Percentiles rank a stretch among this genome's conserved stretches.
phyloP scores from a whole-genome alignment of 768 basidiomycete species.

The Flagelloscypha sp. region DNA sequence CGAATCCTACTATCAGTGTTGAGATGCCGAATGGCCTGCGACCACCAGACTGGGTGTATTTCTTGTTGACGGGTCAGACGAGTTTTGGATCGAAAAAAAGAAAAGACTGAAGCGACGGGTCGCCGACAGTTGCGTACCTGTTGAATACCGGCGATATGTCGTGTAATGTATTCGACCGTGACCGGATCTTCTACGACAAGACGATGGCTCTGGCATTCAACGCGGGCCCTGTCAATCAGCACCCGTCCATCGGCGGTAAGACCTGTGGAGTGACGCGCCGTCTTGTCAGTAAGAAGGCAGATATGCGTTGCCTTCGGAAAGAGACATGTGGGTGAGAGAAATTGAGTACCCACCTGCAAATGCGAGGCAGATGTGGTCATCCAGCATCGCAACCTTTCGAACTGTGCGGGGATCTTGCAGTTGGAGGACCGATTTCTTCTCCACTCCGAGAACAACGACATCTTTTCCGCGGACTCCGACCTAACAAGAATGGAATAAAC shows the following conservation, averaged over 20 bases:
- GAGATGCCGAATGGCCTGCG: constrained; percentile 98
- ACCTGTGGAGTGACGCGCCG: constrained; percentile 42
- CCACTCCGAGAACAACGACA: constrained; percentile 93
- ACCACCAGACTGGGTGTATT: constrained; percentile 98
- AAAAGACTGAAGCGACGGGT: not conserved
- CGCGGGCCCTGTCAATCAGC: constrained; percentile 93
- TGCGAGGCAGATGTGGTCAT: constrained; percentile 94
- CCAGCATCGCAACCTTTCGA: constrained; percentile 95
- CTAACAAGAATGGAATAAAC: constrained; percentile 30
- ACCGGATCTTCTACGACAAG: constrained; percentile 98
- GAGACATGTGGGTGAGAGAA: no score
- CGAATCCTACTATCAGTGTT: constrained; percentile 93
- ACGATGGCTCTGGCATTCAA: constrained; percentile 96
- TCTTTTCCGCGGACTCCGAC: constrained; percentile 94
- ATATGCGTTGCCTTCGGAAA: no score
- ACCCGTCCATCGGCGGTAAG: constrained; percentile 96
- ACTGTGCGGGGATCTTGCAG: constrained; percentile 97
- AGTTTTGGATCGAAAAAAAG: constrained; percentile 1
- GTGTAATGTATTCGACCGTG: constrained; percentile 95
- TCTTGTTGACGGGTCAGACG: constrained; percentile 33
- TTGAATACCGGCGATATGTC: constrained; percentile 97
- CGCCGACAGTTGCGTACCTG: constrained; percentile 49
- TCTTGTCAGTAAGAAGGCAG: constrained; percentile 4
- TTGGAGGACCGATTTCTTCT: constrained; percentile 97
- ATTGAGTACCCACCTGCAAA: constrained; percentile 74